These are phyloP conservation scores for Boechera stricta DNA, from an alignment of 345 rosid species.

Conservation along the genomic window DNA sequence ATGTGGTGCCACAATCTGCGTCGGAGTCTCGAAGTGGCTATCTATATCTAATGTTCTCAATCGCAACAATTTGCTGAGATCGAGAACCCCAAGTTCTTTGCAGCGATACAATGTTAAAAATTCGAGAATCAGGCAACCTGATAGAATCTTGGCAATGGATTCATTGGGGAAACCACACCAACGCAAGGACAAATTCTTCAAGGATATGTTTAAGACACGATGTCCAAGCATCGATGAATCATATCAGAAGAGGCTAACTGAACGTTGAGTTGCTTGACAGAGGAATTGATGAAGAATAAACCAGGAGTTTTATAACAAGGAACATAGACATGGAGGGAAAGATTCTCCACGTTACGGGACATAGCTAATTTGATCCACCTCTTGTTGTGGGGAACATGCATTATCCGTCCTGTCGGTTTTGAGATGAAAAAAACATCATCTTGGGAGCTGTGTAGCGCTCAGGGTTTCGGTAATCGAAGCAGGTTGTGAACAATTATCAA, in stretches of 20 bases:
- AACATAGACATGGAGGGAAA: background rate
- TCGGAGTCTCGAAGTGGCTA: too few species aligned
- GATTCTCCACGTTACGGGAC: constrained; percentile 16
- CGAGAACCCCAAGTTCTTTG: too few species aligned
- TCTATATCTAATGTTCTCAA: too few species aligned
- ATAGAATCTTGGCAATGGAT: background rate
- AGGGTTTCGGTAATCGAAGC: constrained; percentile 1
- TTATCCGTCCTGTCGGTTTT: too few species aligned
- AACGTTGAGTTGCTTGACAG: background rate
- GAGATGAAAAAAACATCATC: constrained; percentile 1
- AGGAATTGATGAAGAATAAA: background rate
- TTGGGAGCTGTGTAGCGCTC: constrained; percentile 8
- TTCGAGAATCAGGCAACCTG: constrained; percentile 17
- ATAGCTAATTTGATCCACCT: constrained; percentile 19
- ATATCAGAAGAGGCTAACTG: background rate
- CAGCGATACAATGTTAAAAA: background rate
- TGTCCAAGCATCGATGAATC: constrained; percentile 1
- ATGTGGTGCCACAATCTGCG: too few species aligned
- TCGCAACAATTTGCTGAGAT: too few species aligned
- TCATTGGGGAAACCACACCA: background rate
- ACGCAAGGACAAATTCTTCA: background rate
- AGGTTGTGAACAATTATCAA: background rate
- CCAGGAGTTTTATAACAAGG: background rate
- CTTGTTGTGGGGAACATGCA: background rate
- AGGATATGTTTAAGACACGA: background rate